A percentile compares a stretch with the other conserved stretches of the same genome.
Conservation (phyloP, 257 asterid species). For the Petrea volubilis region DNA sequence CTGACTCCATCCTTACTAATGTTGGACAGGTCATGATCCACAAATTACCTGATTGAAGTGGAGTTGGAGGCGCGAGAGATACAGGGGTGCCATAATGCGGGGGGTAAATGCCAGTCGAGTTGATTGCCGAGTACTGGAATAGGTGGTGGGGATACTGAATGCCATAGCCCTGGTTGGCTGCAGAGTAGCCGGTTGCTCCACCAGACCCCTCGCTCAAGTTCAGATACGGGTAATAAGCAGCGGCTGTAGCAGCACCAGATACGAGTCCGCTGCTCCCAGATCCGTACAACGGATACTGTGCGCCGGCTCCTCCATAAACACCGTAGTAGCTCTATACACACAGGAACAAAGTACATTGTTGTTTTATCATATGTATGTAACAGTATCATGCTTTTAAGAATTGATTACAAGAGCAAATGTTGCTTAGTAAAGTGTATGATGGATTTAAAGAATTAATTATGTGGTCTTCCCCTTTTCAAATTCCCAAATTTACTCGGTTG, state of each 20-base stretch:
- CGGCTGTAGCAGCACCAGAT: constrained; percentile 48
- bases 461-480: too few relatives aligned
- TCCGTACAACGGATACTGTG: constrained; percentile 72
- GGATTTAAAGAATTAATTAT: neutral
- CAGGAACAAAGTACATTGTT: neutral
- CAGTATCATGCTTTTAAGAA: neutral
- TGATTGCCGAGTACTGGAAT: constrained; percentile 61
- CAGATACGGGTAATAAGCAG: constrained; percentile 73
- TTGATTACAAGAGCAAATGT: neutral
- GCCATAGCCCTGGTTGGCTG: constrained; percentile 60
- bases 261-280: constrained; percentile 61
- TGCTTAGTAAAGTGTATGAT: neutral
- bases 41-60: constrained; percentile 82
- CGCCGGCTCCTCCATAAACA: constrained; percentile 66
- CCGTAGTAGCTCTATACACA: constrained; percentile 70
- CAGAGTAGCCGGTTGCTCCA: constrained; percentile 54
- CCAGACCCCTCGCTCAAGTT: constrained; percentile 63
- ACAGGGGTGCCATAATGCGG: constrained; percentile 83
- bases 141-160: constrained; percentile 82
- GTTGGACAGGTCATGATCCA: neutral
- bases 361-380: neutral
- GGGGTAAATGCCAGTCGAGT: constrained; percentile 59
- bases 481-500: neutral
- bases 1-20: too few relatives aligned
- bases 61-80: constrained; percentile 66